Evolutionary conservation across 345 rosid species (phyloP).

Genomic region (Populus simonii): DNA sequence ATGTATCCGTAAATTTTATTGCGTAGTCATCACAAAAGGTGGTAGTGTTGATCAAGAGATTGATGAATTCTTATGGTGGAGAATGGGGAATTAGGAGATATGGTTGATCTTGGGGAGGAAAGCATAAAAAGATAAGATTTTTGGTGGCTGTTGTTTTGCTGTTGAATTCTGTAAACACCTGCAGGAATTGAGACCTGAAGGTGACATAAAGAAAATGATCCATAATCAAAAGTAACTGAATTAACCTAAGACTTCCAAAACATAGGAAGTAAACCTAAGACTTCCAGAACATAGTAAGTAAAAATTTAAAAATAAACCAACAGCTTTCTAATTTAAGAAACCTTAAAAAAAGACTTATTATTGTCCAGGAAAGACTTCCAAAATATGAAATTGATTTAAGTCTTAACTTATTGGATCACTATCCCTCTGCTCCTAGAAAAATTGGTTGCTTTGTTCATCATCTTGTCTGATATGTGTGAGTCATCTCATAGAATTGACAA

Average conservation of each 20-base stretch:
- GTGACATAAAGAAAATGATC: not conserved
- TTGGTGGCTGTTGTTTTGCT: not conserved
- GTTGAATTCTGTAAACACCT: not conserved
- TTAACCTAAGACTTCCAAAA: not conserved
- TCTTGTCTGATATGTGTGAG: too few relatives aligned
- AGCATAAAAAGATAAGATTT: not conserved
- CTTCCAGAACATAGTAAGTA: not conserved
- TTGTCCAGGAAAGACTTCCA: too few relatives aligned
- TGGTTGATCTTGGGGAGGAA: not conserved
- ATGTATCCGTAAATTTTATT: not conserved
- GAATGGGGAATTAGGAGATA: not conserved
- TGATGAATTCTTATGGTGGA: not conserved
- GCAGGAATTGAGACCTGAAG: not conserved
- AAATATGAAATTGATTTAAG: too few relatives aligned
- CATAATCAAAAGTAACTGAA: not conserved
- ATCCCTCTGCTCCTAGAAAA: too few relatives aligned
- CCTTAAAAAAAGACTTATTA: not conserved
- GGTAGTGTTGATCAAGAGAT: not conserved
- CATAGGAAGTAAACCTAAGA: not conserved
- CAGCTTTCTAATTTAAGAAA: not conserved
- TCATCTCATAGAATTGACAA: too few relatives aligned
- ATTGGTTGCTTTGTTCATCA: too few relatives aligned
- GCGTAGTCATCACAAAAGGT: not conserved
- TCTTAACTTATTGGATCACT: too few relatives aligned
- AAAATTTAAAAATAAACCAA: not conserved